Percentiles rank a stretch among this genome's conserved stretches.
Evolutionary conservation across 495 filamentous ascomycete genomes (phyloP).

Genomic region (Elaphomyces granulatus): DNA sequence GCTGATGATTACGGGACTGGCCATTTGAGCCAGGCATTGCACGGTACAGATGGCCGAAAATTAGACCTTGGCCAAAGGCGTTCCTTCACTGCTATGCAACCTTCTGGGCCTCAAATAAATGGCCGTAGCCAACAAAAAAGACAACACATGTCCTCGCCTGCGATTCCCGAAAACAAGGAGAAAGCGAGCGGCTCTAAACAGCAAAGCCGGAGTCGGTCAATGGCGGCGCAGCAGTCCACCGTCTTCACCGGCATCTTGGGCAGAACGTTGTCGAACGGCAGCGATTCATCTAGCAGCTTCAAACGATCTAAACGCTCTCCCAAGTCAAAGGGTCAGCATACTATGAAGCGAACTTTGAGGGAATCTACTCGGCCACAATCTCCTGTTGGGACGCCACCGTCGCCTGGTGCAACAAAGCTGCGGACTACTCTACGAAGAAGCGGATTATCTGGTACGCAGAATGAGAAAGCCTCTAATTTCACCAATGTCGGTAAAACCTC

Average conservation of each 20-base stretch:
- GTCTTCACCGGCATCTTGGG: constrained; percentile 1
- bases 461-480: constrained; percentile 31
- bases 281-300: constrained; percentile 51
- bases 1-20: too few relatives aligned
- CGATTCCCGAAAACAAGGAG: too few relatives aligned
- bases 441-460: constrained; percentile 15
- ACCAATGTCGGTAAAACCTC: constrained; percentile 32
- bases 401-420: constrained; percentile 25
- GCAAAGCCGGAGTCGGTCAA: too few relatives aligned
- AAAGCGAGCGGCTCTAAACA: too few relatives aligned
- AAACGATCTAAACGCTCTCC: constrained; percentile 29
- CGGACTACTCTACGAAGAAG: constrained; percentile 37
- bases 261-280: constrained; percentile 35
- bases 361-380: constrained; percentile 16
- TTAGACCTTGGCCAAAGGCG: neutral
- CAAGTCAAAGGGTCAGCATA: constrained; percentile 23
- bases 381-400: constrained; percentile 17
- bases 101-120: neutral
- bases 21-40: too few relatives aligned
- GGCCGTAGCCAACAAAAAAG: neutral
- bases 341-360: constrained; percentile 44
- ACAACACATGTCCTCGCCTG: too few relatives aligned
- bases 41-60: neutral
- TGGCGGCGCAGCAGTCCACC: too few relatives aligned
- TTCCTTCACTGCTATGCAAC: neutral